Base-by-base conservation (phyloP, 31 red algal genomes). In the Odonthalia washingtoniensis region DNA sequence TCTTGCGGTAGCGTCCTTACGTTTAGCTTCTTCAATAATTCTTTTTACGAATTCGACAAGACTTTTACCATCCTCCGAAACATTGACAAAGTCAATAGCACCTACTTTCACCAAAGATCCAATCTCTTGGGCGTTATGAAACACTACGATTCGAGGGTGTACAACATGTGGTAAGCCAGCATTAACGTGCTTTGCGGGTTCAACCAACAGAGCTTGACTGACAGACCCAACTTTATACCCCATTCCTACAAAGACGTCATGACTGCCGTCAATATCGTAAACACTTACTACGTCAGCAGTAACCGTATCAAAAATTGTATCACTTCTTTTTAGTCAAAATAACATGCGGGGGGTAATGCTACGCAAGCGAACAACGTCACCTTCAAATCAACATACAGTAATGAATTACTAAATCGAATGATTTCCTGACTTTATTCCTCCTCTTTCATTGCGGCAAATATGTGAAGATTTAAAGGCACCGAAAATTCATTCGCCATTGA, bases 61-160 rank as follows among this genome's bases (percentile, higher is more conserved):
- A 70, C 66, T 57, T 57, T 57, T 21, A 21, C 49, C n/a, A 46
- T 36, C n/a, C 14, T 52, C 45, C 31, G 36, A 61, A 18, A 68
- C 65, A 39, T 49, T 70, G 45, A 83, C 39, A 1, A 83, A 62
- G 38, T 85, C 82, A 62, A 75, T 75, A 16, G 74, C 82, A 31
- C 69, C 82, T 18, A 37, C 53, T 32, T 85, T 39, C 12, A 1
- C 37, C 30, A 85, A 61, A 2, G 52, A 17, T 39, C 62, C 5
- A 72, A 85, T 42, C 5, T 37, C 34, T 1, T 32, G 66, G 28
- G 72, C 36, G 40, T 40, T 39, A 0, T 42, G 41, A 26, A 85
- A 68, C 28, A 85, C 34, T 24, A 85, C 44, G 44, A 85, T 33
- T 36, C 69, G 38, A 28, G 82, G 82, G 40, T 41, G 34, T 31